Evolutionary conservation across 2,329 filamentous ascomycete species (phyloP).

Genomic region (Aspergillus puulaauensis): DNA sequence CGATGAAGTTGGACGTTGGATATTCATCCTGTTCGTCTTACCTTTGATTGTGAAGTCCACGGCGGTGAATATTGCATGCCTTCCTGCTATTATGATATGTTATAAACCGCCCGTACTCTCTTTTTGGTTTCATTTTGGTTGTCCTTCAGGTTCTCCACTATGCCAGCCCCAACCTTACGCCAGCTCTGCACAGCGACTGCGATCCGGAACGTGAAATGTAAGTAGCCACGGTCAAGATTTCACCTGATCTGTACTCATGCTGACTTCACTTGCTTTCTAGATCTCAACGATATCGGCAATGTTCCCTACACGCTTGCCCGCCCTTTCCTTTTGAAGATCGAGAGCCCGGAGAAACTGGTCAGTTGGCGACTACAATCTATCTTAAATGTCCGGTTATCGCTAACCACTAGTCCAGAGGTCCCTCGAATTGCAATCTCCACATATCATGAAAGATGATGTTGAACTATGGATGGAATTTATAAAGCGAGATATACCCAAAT

Average conservation of each 20-base stretch:
- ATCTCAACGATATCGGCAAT: slow-evolving; percentile 69
- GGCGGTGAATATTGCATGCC: slow-evolving; percentile 7
- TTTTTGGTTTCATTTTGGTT: slow-evolving; percentile 21
- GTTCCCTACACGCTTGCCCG: slow-evolving; percentile 66
- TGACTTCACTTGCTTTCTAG: slow-evolving; percentile 26
- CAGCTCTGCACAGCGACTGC: slow-evolving; percentile 37
- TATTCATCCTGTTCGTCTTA: neutral
- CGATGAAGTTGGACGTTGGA: neutral
- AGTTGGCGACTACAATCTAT: slow-evolving; percentile 17
- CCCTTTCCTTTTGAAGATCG: slow-evolving; percentile 69
- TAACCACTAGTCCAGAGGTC: slow-evolving; percentile 38
- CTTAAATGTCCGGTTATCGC: neutral
- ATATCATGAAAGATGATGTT: slow-evolving; percentile 66
- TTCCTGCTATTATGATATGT: slow-evolving; percentile 13
- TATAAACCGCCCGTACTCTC: slow-evolving; percentile 12
- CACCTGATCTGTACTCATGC: neutral
- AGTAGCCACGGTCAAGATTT: slow-evolving; percentile 9
- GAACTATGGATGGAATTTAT: slow-evolving; percentile 82
- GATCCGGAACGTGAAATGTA: slow-evolving; percentile 39
- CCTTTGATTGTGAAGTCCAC: neutral
- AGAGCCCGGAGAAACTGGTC: slow-evolving; percentile 72
- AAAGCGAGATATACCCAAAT: slow-evolving; percentile 69
- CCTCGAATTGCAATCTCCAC: slow-evolving; percentile 74
- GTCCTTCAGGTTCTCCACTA: slow-evolving; percentile 19
- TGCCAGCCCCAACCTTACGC: slow-evolving; percentile 36